Evolutionary conservation across 495 filamentous ascomycete species (phyloP), one percentile per base, ranked within the genome.

Genomic region (Astrocystis sublimbata): DNA sequence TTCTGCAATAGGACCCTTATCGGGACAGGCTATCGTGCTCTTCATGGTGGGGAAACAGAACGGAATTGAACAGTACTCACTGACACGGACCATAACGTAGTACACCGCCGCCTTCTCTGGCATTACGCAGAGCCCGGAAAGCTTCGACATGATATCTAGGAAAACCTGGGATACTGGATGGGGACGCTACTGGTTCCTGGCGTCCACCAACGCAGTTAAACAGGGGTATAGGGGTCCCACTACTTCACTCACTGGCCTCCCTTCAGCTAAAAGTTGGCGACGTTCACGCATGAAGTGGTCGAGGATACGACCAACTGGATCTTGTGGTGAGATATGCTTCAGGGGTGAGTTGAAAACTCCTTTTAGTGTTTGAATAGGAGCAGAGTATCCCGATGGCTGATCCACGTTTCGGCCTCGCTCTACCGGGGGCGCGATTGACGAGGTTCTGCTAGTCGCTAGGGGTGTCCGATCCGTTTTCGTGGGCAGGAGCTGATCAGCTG

Each of bases 111-210:
- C 84, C 65, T 89, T 86, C 71, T 93, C 91, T 4, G 92, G 91
- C 0, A 93, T 79, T 2, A 75, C 74, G 12, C 75, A 76, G 7
- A 96, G 81, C 61, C 86, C 85, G 0, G 91, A 89, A 63, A 93
- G 92, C 23, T 85, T 87, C 40, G 83, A 76, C 1, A 93, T 77
- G 61, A 94, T 90, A 70, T 93, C 91, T 24, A 88, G 92, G 67
- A 93, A 89, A 8, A 94, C 85, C 64, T 89, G 90, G 19, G 89
- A 92, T 2, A 93, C 78, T 0, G 89, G 88, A 67, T 93, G 90
- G 2, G 87, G 85, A 64, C 82, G 78, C 6, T 73, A 70, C 62
- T 78, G 79, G 35, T 78, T 76, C 50, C 87, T 78, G 0, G 89
- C 88, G 68, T 91, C 87, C 17, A 92, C 79, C 8, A 93, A 78